Evolutionary conservation across 2,329 filamentous ascomycete genomes (phyloP).

Genomic region (Colletotrichum nymphaeae): DNA sequence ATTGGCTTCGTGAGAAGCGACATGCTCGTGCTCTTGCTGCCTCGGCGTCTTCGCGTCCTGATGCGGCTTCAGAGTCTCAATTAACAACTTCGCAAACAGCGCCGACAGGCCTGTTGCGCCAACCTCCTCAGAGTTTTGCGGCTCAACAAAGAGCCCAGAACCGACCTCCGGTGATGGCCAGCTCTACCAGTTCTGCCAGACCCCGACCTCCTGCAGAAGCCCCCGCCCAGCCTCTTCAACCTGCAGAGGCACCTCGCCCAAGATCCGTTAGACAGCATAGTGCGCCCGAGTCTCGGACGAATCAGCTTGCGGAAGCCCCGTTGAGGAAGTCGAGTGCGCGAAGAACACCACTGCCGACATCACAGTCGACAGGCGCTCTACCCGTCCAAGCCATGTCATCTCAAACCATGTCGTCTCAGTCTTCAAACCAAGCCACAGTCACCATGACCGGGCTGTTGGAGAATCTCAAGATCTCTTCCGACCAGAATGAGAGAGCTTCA

Average conservation of each 20-base stretch:
- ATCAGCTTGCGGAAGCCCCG: conserved; percentile 26
- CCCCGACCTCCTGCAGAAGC: conserved; percentile 42
- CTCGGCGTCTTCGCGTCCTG: conserved; percentile 36
- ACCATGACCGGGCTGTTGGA: conserved; percentile 34
- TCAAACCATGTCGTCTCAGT: conserved; percentile 10
- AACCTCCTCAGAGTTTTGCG: conserved; percentile 73
- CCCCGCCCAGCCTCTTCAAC: conserved; percentile 7
- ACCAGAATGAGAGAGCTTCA: conserved; percentile 52
- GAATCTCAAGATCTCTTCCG: conserved; percentile 39
- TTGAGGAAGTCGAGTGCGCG: conserved; percentile 27
- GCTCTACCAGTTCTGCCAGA: conserved; percentile 41
- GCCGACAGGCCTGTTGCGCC: conserved; percentile 59
- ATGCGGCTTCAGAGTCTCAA: conserved; percentile 47
- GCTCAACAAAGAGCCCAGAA: conserved; percentile 72
- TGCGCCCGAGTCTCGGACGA: conserved; percentile 26
- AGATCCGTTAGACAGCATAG: conserved; percentile 32
- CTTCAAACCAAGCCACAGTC: conserved; percentile 22
- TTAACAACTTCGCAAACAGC: conserved; percentile 46
- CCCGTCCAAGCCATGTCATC: conserved; percentile 19
- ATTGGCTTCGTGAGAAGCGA: conserved; percentile 66
- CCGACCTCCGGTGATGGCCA: conserved; percentile 50
- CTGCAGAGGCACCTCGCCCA: conserved; percentile 24
- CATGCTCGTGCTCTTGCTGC: conserved; percentile 39
- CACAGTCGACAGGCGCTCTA: conserved; percentile 33
- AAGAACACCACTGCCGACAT: conserved; percentile 33